Evolutionary conservation across 805 yeast species (phyloP), one percentile per base, ranked within the genome.

Genomic region (Candida schatavii): DNA sequence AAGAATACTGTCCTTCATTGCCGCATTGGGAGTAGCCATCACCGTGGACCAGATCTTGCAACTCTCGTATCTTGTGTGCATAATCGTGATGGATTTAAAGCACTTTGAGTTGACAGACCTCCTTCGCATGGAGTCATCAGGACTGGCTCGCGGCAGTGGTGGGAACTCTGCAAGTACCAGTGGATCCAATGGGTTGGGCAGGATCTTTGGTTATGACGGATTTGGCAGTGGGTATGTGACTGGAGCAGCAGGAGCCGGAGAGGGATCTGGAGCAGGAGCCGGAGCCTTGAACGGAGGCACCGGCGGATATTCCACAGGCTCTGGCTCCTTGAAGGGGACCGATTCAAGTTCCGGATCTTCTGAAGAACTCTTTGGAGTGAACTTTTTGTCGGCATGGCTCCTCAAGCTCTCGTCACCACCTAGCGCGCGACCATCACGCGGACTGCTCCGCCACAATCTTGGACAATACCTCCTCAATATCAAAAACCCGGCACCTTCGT

Each of bases 81-180:
- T 85, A 1, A 62, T 86, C 23, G 72, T 83, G 14, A 75, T 87
- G 29, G 95, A 88, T 61, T 62, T 81, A 23, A 74, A 81, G 36
- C 70, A 88, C 41, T 57, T 75, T 21, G 90, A 83, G 49, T 67
- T 83, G 14, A 75, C 75, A 13, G 88, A 81, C 45, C 55, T 81
- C 10, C 55, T 77, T 26, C 49, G 37, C 37, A 18, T 33, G 3
- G 26, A 22, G n/a, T 7, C 19, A 13, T 17, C 23, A n/a, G 32
- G 25, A n/a, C 18, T 7, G 3, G 23, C 20, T 28, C n/a, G n/a
- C n/a, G n/a, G n/a, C n/a, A n/a, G n/a, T n/a, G n/a, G n/a, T n/a
- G n/a, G n/a, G n/a, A n/a, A n/a, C n/a, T n/a, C n/a, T n/a, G n/a
- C n/a, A n/a, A n/a, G n/a, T n/a, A n/a, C n/a, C n/a, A n/a, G n/a